phyloP scores from a whole-genome alignment of 257 asterid species.

The Jaltomata sinuosa region DNA sequence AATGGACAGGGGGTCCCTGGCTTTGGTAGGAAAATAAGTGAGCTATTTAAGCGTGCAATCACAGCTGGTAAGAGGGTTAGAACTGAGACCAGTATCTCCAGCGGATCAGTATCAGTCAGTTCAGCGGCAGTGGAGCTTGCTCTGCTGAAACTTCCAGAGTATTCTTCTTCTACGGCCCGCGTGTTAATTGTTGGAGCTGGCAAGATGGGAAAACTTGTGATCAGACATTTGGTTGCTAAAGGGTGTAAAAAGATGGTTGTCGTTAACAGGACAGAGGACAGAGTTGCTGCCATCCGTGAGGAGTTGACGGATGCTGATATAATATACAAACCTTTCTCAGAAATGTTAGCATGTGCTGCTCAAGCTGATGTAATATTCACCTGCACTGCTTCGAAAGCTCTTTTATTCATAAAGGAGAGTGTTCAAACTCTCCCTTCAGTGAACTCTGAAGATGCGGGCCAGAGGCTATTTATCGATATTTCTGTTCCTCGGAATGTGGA shows the following conservation, averaged over 20 bases:
- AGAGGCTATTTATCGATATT: conserved; percentile 66
- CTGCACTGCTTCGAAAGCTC: conserved; percentile 63
- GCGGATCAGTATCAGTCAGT: conserved; percentile 90
- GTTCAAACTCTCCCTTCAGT: conserved; percentile 45
- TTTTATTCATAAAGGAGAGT: conserved; percentile 56
- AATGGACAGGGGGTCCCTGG: conserved; percentile 74
- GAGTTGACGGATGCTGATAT: conserved; percentile 66
- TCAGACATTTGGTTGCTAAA: conserved; percentile 79
- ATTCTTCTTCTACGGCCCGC: conserved; percentile 34
- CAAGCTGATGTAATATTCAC: conserved; percentile 84
- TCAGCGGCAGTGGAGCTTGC: conserved; percentile 98
- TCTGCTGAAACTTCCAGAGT: conserved; percentile 59
- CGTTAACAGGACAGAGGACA: conserved; percentile 71
- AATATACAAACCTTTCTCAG: conserved; percentile 46
- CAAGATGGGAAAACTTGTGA: conserved; percentile 91
- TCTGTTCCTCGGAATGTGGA: conserved; percentile 92
- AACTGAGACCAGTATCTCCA: conserved; percentile 68
- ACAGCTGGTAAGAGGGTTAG: conserved; percentile 90
- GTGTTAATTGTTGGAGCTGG: conserved; percentile 92
- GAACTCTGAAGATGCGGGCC: conserved; percentile 35
- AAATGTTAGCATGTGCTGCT: conserved; percentile 50
- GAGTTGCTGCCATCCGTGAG: conserved; percentile 42
- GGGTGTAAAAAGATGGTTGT: conserved; percentile 72
- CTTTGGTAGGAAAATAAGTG: conserved; percentile 70
- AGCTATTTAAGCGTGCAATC: conserved; percentile 74